A percentile compares a stretch with the other conserved stretches of the same genome.
Conservation (phyloP, 805 yeast genomes). For the Candida nitratophila region DNA sequence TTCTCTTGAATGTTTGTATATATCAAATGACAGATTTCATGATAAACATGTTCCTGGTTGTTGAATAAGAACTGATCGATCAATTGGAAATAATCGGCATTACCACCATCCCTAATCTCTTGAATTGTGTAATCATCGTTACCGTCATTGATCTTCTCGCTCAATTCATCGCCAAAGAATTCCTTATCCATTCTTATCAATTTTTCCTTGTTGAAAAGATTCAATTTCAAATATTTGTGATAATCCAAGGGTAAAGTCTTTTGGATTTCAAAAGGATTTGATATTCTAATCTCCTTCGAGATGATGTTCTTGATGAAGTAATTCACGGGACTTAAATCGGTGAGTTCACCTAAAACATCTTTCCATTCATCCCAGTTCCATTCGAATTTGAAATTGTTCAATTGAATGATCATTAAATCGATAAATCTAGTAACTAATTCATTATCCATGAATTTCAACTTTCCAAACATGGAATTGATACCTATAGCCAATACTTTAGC, state of each 20-base stretch:
- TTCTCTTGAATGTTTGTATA: constrained; percentile 27
- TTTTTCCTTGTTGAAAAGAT: constrained; percentile 29
- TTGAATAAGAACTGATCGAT: constrained; percentile 27
- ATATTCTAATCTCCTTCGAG: constrained; percentile 74
- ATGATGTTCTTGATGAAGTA: constrained; percentile 72
- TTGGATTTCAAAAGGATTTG: constrained; percentile 65
- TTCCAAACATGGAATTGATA: constrained; percentile 69
- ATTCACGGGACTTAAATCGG: constrained; percentile 60
- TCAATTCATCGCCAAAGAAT: constrained; percentile 25
- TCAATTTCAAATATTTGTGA: constrained; percentile 37
- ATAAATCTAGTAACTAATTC: constrained; percentile 67
- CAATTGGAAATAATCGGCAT: constrained; percentile 23
- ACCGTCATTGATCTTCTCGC: constrained; percentile 9
- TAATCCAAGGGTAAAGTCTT: constrained; percentile 64
- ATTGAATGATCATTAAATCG: constrained; percentile 90
- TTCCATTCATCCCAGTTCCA: constrained; percentile 99
- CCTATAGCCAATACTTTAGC: constrained; percentile 96
- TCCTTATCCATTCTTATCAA: constrained; percentile 29
- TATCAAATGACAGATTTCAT: constrained; percentile 25
- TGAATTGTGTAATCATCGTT: constrained; percentile 8
- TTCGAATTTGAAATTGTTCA: constrained; percentile 87
- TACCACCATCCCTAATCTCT: constrained; percentile 14
- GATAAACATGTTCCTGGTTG: constrained; percentile 25
- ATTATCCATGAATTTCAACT: constrained; percentile 61
- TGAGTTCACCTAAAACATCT: constrained; percentile 34